Evolutionary conservation across 345 rosid species (phyloP).

Genomic region (Turnera subulata): DNA sequence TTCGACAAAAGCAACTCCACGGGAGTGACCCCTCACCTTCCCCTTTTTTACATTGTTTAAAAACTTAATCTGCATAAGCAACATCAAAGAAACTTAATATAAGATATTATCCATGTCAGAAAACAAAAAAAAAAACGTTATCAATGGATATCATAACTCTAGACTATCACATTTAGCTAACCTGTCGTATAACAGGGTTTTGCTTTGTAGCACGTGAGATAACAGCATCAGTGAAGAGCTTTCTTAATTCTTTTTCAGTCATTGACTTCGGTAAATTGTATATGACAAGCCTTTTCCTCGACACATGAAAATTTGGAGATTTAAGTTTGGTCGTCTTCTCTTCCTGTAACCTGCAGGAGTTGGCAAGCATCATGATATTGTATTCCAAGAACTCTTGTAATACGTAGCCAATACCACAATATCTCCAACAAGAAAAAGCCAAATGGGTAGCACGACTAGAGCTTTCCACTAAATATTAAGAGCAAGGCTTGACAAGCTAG

Average conservation of each 20-base stretch:
- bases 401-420: not conserved
- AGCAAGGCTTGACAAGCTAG: too few species aligned
- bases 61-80: conserved; percentile 61
- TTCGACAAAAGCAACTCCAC: conserved; percentile 88
- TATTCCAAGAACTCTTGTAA: conserved; percentile 3
- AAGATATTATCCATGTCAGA: not conserved
- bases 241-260: conserved; percentile 60
- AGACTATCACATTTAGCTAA: conserved; percentile 19
- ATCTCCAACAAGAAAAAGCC: too few species aligned
- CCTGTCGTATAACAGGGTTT: conserved; percentile 82
- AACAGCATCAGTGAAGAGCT: conserved; percentile 68
- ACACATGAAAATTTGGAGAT: conserved; percentile 91
- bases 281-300: conserved; percentile 70
- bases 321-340: conserved; percentile 77
- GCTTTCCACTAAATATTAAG: too few species aligned
- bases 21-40: conserved; percentile 61
- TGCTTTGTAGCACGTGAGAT: conserved; percentile 88
- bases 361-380: conserved; percentile 8
- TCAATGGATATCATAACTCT: not conserved
- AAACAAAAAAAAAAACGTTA: not conserved
- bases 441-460: too few species aligned
- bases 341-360: conserved; percentile 64
- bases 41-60: conserved; percentile 64
- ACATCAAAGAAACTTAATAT: not conserved
- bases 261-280: conserved; percentile 83